Percentiles rank a stretch among this genome's conserved stretches.
These are phyloP conservation scores for Vitis hybrid DNA, from an alignment of 177 flowering plant species.

Conservation along the genomic window DNA sequence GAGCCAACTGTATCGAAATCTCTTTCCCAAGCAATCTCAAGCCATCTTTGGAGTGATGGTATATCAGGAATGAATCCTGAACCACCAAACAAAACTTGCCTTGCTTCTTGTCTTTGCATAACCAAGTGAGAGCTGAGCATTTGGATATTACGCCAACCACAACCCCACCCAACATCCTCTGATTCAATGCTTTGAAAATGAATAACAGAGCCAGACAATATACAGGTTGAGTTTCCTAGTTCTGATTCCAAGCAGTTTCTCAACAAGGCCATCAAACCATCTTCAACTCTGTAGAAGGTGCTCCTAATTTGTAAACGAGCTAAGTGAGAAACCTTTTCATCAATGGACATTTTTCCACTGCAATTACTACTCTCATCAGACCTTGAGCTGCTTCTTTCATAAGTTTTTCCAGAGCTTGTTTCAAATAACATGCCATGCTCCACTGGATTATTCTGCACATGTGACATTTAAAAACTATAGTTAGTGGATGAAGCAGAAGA, in stretches of 20 bases:
- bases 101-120: conserved; percentile 55
- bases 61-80: conserved; percentile 82
- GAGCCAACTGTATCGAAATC: conserved; percentile 74
- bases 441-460: conserved; percentile 17
- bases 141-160: conserved; percentile 98
- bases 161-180: conserved; percentile 89
- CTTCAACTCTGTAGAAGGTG: conserved; percentile 45
- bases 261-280: conserved; percentile 56
- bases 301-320: conserved; percentile 41
- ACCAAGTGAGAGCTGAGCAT: conserved; percentile 83
- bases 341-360: conserved; percentile 7
- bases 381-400: conserved; percentile 14
- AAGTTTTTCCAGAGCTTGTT: conserved; percentile 5
- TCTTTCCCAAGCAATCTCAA: conserved; percentile 86
- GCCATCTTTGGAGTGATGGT: conserved; percentile 82
- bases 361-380: not conserved
- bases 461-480: not conserved
- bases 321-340: conserved; percentile 36
- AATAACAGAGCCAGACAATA: conserved; percentile 59
- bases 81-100: conserved; percentile 68
- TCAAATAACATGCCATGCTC: not conserved
- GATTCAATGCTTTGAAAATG: conserved; percentile 65
- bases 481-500: not conserved
- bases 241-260: conserved; percentile 60
- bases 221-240: conserved; percentile 26